These are phyloP conservation scores for Smittium culicis DNA, from an alignment of 371 early-diverging fungal species.

Conservation along the genomic window DNA sequence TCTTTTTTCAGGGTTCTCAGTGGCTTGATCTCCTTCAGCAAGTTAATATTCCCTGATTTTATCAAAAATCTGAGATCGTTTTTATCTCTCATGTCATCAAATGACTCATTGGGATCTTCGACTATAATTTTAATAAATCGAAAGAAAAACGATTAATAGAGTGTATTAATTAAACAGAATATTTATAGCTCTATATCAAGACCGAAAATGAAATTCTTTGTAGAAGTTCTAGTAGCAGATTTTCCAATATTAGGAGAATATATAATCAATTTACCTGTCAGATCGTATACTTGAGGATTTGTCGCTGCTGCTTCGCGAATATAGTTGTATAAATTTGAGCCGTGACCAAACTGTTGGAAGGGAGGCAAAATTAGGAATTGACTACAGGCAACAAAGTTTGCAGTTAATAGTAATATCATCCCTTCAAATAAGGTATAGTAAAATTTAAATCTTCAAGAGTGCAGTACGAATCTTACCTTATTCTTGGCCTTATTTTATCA, in stretches of 20 bases:
- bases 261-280: no score
- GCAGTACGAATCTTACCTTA: constrained; percentile 36
- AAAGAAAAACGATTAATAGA: background rate
- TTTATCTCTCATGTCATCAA: constrained; percentile 70
- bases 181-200: no score
- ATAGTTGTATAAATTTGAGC: constrained; percentile 52
- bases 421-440: background rate
- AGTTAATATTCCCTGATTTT: constrained; percentile 41
- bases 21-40: constrained; percentile 40
- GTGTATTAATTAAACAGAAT: no score
- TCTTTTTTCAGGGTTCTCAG: constrained; percentile 28
- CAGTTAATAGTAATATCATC: background rate
- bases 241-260: no score
- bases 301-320: constrained; percentile 42
- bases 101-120: constrained; percentile 83
- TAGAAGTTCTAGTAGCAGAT: no score
- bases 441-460: background rate
- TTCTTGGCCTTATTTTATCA: constrained; percentile 58
- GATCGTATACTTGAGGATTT: constrained; percentile 15
- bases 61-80: constrained; percentile 56
- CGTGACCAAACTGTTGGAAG: constrained; percentile 71
- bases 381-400: constrained; percentile 31
- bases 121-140: constrained; percentile 33
- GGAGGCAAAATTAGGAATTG: constrained; percentile 85
- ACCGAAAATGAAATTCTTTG: no score